phyloP scores from a whole-genome alignment of 148 eudicot genomes.

The Dysphania ambrosioides region DNA sequence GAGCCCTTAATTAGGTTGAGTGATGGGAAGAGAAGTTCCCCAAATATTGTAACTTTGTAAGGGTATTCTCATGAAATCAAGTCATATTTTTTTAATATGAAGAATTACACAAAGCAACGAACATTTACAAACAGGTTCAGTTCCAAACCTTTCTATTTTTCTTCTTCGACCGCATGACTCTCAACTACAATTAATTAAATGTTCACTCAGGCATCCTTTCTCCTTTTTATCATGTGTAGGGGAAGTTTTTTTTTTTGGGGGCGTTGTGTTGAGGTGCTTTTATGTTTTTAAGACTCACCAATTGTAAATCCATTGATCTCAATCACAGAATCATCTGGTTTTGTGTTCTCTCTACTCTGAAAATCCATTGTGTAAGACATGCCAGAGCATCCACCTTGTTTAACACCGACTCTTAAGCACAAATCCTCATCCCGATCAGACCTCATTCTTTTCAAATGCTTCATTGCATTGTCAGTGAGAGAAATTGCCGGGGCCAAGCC shows the following conservation, averaged over 20 bases:
- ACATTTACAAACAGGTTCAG: too few species aligned
- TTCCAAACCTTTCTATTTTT: too few species aligned
- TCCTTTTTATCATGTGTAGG: neutral
- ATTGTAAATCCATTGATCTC: slow-evolving; percentile 81
- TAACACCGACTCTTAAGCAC: slow-evolving; percentile 90
- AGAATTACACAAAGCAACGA: too few species aligned
- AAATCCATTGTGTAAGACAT: slow-evolving; percentile 98
- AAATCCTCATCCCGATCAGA: slow-evolving; percentile 68
- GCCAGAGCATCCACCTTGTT: slow-evolving; percentile 99
- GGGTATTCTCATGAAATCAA: too few species aligned
- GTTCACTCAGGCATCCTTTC: neutral
- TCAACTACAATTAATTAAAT: too few species aligned
- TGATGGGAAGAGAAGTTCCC: too few species aligned
- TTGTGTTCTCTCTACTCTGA: slow-evolving; percentile 64
- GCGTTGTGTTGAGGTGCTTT: neutral
- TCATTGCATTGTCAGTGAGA: slow-evolving; percentile 74
- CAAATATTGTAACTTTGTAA: too few species aligned
- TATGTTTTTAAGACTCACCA: slow-evolving; percentile 38
- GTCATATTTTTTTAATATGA: too few species aligned
- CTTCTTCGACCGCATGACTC: too few species aligned
- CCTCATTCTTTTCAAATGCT: slow-evolving; percentile 82
- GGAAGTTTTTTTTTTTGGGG: neutral
- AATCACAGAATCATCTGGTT: slow-evolving; percentile 80
- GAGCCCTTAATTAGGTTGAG: too few species aligned
- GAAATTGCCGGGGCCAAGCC: slow-evolving; percentile 77